Conservation (phyloP, 2,329 filamentous ascomycete species). For the Metarhizium anisopliae region DNA sequence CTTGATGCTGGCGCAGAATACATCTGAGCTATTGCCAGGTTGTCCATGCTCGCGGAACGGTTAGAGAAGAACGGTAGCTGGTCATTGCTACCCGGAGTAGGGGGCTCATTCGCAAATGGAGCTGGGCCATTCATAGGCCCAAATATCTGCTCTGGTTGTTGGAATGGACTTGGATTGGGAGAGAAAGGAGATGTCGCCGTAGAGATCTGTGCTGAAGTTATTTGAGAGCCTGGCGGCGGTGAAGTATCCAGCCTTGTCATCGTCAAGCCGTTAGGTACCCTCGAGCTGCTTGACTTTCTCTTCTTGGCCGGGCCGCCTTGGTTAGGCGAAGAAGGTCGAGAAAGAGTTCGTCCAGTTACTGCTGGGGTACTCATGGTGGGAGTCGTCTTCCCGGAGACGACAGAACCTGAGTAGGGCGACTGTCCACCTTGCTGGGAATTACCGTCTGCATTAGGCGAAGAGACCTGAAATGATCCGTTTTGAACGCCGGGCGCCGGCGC, state of each 20-base stretch:
- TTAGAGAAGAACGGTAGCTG: slow-evolving; percentile 47
- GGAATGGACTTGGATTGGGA: slow-evolving; percentile 35
- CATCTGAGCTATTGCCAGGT: slow-evolving; percentile 52
- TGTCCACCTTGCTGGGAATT: slow-evolving; percentile 42
- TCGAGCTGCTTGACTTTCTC: slow-evolving; percentile 66
- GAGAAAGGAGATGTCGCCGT: slow-evolving; percentile 44
- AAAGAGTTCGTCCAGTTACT: slow-evolving; percentile 35
- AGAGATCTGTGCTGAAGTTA: slow-evolving; percentile 28
- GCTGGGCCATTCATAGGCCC: slow-evolving; percentile 30
- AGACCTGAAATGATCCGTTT: slow-evolving; percentile 41
- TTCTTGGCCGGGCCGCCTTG: slow-evolving; percentile 67
- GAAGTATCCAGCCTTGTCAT: slow-evolving; percentile 74
- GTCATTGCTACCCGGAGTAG: slow-evolving; percentile 59
- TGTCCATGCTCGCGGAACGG: slow-evolving; percentile 57
- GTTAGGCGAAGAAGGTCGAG: slow-evolving; percentile 65
- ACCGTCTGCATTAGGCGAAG: slow-evolving; percentile 55
- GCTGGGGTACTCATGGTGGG: slow-evolving; percentile 15
- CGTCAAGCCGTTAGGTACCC: slow-evolving; percentile 62
- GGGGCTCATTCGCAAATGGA: slow-evolving; percentile 46
- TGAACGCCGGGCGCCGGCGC: slow-evolving; percentile 18
- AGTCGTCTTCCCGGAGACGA: slow-evolving; percentile 22
- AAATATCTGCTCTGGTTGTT: slow-evolving; percentile 36
- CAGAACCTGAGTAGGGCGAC: slow-evolving; percentile 21
- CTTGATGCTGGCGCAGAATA: slow-evolving; percentile 65
- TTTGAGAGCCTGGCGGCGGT: slow-evolving; percentile 29